phyloP scores from a whole-genome alignment of 345 rosid species.

The Kandelia obovata region DNA sequence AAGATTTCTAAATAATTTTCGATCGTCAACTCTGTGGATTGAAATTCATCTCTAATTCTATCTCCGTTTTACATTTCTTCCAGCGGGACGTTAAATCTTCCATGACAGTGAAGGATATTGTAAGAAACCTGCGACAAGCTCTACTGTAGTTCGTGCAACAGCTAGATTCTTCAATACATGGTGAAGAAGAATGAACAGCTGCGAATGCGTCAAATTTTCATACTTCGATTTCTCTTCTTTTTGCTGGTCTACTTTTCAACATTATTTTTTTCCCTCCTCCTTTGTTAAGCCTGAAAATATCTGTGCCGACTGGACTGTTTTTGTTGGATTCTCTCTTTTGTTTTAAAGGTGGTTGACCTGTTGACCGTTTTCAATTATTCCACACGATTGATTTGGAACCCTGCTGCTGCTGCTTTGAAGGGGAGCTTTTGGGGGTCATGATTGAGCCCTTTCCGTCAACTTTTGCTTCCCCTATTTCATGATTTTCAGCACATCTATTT shows the following conservation, averaged over 20 bases:
- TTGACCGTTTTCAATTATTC: not conserved
- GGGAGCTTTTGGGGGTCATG: too few species aligned
- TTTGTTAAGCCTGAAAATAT: too few species aligned
- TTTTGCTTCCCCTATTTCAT: too few species aligned
- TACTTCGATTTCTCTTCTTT: not conserved
- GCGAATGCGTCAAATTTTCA: not conserved
- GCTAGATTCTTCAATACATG: not conserved
- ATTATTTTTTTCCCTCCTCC: too few species aligned
- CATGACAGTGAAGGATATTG: slow-evolving; percentile 25
- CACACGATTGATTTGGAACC: not conserved
- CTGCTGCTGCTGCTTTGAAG: too few species aligned
- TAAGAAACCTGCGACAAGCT: slow-evolving; percentile 27
- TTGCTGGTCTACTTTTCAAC: too few species aligned
- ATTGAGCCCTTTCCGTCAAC: too few species aligned
- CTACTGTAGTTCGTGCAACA: slow-evolving; percentile 5
- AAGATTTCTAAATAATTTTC: too few species aligned
- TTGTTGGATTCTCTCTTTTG: not conserved
- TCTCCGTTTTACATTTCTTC: slow-evolving; percentile 8
- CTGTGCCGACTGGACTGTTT: not conserved
- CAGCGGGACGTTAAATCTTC: slow-evolving; percentile 51
- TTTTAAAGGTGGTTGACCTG: not conserved
- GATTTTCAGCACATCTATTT: too few species aligned
- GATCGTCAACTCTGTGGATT: not conserved
- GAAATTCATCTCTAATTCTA: not conserved
- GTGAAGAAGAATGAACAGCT: not conserved